Conservation (phyloP, 768 basidiomycete genomes). For the Leccinum fibrillosum region DNA sequence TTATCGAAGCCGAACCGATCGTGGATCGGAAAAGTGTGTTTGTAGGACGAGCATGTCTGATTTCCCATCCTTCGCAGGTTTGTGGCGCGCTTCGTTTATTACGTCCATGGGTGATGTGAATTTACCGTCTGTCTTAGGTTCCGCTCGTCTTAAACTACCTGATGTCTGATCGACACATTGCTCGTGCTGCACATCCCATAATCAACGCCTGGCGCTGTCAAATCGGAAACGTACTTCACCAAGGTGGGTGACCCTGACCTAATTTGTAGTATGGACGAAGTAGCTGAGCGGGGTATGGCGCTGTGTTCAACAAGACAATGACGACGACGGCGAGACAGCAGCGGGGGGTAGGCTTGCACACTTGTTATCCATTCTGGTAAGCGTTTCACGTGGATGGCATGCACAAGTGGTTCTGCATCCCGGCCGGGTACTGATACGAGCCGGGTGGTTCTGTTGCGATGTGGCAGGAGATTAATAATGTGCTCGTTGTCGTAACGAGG, state of each 20-base stretch:
- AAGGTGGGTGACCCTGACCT: slow-evolving; percentile 47
- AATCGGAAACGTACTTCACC: slow-evolving; percentile 62
- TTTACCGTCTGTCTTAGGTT: slow-evolving; percentile 44
- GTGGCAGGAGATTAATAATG: slow-evolving; percentile 74
- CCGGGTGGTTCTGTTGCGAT: not conserved
- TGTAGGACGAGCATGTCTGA: slow-evolving; percentile 78
- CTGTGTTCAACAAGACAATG: slow-evolving; percentile 61
- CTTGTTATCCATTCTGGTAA: slow-evolving; percentile 81
- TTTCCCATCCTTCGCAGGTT: slow-evolving; percentile 77
- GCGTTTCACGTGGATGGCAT: slow-evolving; percentile 15
- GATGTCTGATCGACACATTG: slow-evolving; percentile 67
- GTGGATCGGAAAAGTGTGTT: slow-evolving; percentile 83
- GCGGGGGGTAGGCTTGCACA: slow-evolving; percentile 91
- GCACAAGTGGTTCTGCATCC: not conserved
- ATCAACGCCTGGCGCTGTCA: slow-evolving; percentile 85
- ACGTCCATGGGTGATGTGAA: not conserved
- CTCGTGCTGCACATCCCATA: slow-evolving; percentile 73
- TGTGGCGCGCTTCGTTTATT: not conserved
- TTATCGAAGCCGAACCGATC: slow-evolving; percentile 76
- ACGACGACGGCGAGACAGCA: slow-evolving; percentile 92
- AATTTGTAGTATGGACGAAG: not conserved
- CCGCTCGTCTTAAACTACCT: slow-evolving; percentile 62
- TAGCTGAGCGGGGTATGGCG: not conserved
- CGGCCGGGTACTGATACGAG: not conserved
- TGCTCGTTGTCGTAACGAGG: slow-evolving; percentile 88